Conservation (phyloP, 2,329 filamentous ascomycete species). For the Bimuria novae-zelandiae region DNA sequence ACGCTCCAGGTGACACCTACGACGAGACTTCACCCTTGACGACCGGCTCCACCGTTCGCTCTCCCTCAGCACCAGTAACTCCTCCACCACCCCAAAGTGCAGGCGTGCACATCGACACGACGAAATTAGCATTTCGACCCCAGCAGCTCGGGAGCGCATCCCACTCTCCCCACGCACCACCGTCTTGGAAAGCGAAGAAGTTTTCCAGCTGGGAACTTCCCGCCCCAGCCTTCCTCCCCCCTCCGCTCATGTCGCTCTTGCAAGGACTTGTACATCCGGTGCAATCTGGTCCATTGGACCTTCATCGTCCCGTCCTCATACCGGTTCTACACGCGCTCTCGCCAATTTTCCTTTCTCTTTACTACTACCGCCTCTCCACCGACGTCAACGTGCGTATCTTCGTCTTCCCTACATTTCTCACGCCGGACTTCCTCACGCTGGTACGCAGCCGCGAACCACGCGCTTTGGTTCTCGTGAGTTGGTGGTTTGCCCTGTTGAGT, state of each 20-base stretch:
- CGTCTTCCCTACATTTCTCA: conserved; percentile 37
- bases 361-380: conserved; percentile 34
- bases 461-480: conserved; percentile 32
- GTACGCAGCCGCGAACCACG: conserved; percentile 29
- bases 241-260: conserved; percentile 29
- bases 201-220: conserved; percentile 16
- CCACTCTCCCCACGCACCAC: conserved; percentile 4
- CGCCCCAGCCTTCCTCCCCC: conserved; percentile 34
- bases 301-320: conserved; percentile 26
- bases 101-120: conserved; percentile 10
- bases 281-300: conserved; percentile 20
- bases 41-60: not conserved
- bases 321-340: conserved; percentile 36
- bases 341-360: conserved; percentile 40
- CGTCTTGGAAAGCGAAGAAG: conserved; percentile 9
- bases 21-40: conserved; percentile 1
- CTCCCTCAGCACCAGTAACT: not conserved
- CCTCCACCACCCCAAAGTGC: conserved; percentile 1
- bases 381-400: conserved; percentile 37
- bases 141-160: conserved; percentile 10
- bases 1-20: conserved; percentile 25
- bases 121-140: conserved; percentile 11
- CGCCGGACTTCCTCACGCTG: conserved; percentile 32
- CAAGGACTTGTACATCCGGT: conserved; percentile 19
- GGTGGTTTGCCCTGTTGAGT: conserved; percentile 35